Evolutionary conservation across 2,329 filamentous ascomycete genomes (phyloP), one percentile per base, ranked within the genome.

Genomic region (Pseudogymnoascus sp.): DNA sequence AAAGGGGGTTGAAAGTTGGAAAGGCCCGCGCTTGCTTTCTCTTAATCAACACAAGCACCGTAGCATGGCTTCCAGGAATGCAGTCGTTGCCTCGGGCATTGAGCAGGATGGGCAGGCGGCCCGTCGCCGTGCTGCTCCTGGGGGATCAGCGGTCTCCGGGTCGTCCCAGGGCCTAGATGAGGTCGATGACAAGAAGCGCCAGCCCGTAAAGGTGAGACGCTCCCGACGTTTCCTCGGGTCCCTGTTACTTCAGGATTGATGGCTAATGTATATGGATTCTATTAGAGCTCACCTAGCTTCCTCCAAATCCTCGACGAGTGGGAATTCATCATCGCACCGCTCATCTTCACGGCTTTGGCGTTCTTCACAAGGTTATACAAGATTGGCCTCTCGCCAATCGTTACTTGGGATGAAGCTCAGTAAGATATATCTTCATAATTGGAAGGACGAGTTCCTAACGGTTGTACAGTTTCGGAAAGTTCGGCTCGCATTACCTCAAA

Each of bases 401-500:
- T 90, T 65, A 90, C 87, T 59, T 90, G 87, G 87, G 87, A 90
- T 74, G 87, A 90, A 78, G 87, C 87, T 69, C 87, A 90, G 85
- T 88, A 85, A 75, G 84, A 71, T 67, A 42, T 53, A 15, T 57
- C 42, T 26, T 63, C 38, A 67, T 36, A 68, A 79, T 79, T 68
- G 77, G 77, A 62, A 7, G 26, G 31, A 62, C 15, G 10, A 64
- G 15, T 59, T 61, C 64, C 67, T 67, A 62, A 67, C 28, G 57
- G 17, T 61, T 64, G 61, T 69, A 62, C 71, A 91, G 88, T 77
- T 96, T 96, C 76, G 91, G 91, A 75, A 99, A 99, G 80, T 99
- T 99, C 77, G 95, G 95, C 68, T 97, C 93, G 71, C 93, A 99
- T 79, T 99, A 99, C 77, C 87, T 99, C 74, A 97, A 99, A 78